Evolutionary conservation across 805 yeast genomes (phyloP).

Genomic region (Candida alai): DNA sequence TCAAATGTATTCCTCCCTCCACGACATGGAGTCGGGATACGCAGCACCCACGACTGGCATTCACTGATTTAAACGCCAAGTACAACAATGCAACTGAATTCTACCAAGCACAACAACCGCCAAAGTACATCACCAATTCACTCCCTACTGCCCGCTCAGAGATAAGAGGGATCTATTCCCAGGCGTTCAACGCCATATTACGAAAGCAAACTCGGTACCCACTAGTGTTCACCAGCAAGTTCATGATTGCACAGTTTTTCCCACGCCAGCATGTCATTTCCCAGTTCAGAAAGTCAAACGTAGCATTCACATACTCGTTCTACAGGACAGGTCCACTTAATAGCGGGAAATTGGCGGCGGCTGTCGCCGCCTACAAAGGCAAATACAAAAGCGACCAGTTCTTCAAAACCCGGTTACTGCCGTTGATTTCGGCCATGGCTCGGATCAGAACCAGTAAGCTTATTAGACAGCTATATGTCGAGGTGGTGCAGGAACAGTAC

Average conservation of each 20-base stretch:
- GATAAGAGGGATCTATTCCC: constrained; percentile 31
- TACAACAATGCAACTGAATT: constrained; percentile 9
- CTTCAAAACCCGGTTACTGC: constrained; percentile 23
- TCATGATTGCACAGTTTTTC: constrained; percentile 24
- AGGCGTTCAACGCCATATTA: constrained; percentile 5
- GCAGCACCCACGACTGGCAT: too few relatives aligned
- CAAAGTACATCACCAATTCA: constrained; percentile 7
- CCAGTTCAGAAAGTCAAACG: constrained; percentile 32
- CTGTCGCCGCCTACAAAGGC: constrained; percentile 25
- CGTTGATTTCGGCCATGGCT: constrained; percentile 31
- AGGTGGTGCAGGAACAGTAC: constrained; percentile 10
- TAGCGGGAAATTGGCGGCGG: constrained; percentile 18
- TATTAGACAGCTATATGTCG: constrained; percentile 15
- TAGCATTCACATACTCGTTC: constrained; percentile 33
- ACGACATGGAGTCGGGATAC: too few relatives aligned
- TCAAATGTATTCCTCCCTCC: too few relatives aligned
- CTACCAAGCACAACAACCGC: constrained; percentile 6
- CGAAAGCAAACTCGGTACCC: too few relatives aligned
- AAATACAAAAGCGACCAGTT: constrained; percentile 16
- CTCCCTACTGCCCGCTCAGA: constrained; percentile 30
- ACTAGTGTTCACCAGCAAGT: constrained; percentile 15
- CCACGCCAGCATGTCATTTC: constrained; percentile 27
- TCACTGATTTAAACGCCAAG: too few relatives aligned
- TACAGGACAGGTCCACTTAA: constrained; percentile 26
- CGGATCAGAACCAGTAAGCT: constrained; percentile 24